Evolutionary conservation across 2,329 filamentous ascomycete species (phyloP).

Genomic region (Podosphaera xanthii): DNA sequence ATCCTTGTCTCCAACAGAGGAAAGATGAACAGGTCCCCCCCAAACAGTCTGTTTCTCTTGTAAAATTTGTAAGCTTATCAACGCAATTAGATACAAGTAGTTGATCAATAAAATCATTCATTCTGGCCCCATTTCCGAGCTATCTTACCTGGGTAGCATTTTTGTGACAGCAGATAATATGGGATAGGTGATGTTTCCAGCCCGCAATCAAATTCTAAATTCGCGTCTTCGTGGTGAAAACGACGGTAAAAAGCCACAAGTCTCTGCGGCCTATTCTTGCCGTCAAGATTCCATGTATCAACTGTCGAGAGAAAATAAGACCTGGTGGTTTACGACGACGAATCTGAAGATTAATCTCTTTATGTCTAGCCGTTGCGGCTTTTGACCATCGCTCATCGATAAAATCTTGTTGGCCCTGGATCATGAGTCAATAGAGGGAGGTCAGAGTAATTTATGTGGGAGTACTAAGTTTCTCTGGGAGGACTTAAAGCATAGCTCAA

Average conservation of each 20-base stretch:
- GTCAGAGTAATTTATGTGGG: background rate
- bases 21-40: too few species aligned
- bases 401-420: background rate
- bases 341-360: background rate
- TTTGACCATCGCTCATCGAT: background rate
- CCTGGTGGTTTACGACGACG: background rate
- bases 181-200: background rate
- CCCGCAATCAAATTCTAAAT: background rate
- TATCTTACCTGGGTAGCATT: too few species aligned
- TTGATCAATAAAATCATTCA: too few species aligned
- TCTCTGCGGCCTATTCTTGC: background rate
- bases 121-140: too few species aligned
- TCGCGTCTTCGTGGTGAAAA: background rate
- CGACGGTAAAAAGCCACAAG: background rate
- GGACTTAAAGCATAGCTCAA: background rate
- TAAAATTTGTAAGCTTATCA: too few species aligned
- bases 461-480: too few species aligned
- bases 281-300: background rate
- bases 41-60: too few species aligned
- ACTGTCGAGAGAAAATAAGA: background rate
- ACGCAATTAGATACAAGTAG: too few species aligned
- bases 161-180: background rate
- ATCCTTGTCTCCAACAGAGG: too few species aligned
- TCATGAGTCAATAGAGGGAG: background rate
- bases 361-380: background rate